Base-by-base conservation (phyloP, 2,329 filamentous ascomycete species). In the Phialophora chinensis region DNA sequence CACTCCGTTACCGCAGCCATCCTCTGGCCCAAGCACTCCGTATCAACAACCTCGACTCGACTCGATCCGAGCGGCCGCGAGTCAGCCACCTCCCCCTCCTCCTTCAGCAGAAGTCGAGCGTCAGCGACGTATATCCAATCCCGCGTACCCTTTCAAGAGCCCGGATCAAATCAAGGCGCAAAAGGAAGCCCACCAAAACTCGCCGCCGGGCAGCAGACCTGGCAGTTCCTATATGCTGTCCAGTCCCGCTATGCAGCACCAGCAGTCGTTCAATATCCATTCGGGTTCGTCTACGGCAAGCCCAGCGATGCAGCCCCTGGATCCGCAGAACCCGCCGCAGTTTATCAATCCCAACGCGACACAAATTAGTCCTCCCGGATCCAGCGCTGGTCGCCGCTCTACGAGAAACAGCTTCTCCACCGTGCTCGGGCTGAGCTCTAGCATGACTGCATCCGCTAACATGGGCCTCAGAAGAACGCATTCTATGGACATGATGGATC, bases 271-370 rank as follows among this genome's bases (percentile, higher is more conserved):
- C 25, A 54, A 38, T 23, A 42, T 66, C 47, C 65, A 64, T 49
- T 61, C 64, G 12, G 60, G 52, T n/a, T 64, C 67, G 47, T 54
- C 69, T 17, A n/a, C 55, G 12, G 38, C 62, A 14, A 62, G 64
- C 53, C 49, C 68, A 10, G 27, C 57, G 1, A 63, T 64, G 17
- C 66, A 68, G 44, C 60, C 66, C 11, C 64, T 70, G 27, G 70
- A 72, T 35, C 67, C 69, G 62, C 66, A 70, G 60, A 67, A 67
- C 38, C 71, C 70, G 35, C 67, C 68, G 54, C 69, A 72, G 62
- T 73, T 71, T 53, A 71, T 73, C 66, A 72, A 73, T 66, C 71
- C 71, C 33, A 73, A 71, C 42, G 71, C 70, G 6, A 73, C 71
- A 23, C 71, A 73, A 59, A 69, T 73, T 47, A 72, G 69, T 33